A percentile compares a stretch with the other conserved stretches of the same genome.
These are phyloP conservation scores for Lipomyces kockii DNA, from an alignment of 805 yeast genomes.

Conservation along the genomic window DNA sequence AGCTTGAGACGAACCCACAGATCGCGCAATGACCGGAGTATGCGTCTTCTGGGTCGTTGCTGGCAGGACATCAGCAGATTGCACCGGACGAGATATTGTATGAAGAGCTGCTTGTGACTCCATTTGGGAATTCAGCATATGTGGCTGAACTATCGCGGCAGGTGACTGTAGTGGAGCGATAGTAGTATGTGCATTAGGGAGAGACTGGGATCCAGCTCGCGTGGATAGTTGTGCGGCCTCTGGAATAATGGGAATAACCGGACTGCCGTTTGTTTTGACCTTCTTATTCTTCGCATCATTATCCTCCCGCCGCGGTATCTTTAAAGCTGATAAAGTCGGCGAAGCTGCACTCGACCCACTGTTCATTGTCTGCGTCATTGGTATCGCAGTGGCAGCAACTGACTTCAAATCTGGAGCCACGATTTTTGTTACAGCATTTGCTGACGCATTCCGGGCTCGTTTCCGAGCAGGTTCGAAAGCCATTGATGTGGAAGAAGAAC, in stretches of 20 bases:
- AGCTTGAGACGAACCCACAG: not conserved
- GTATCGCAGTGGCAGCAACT: not conserved
- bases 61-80: not conserved
- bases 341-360: not conserved
- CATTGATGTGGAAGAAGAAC: not conserved
- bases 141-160: not conserved
- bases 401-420: not conserved
- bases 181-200: not conserved
- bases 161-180: not conserved
- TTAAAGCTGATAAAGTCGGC: not conserved
- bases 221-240: not conserved
- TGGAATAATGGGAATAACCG: not conserved
- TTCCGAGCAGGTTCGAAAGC: not conserved
- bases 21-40: not conserved
- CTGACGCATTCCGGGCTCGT: not conserved
- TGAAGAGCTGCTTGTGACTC: not conserved
- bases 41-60: not conserved
- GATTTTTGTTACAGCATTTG: not conserved
- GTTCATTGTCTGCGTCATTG: not conserved
- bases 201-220: not conserved
- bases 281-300: not conserved
- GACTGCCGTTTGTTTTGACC: not conserved
- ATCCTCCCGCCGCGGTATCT: constrained; percentile 5
- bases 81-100: not conserved
- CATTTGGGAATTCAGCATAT: not conserved